Percentiles rank a stretch among this genome's conserved stretches.
Conservation (phyloP, 2,329 filamentous ascomycete species). For the Cladosporium sp. region DNA sequence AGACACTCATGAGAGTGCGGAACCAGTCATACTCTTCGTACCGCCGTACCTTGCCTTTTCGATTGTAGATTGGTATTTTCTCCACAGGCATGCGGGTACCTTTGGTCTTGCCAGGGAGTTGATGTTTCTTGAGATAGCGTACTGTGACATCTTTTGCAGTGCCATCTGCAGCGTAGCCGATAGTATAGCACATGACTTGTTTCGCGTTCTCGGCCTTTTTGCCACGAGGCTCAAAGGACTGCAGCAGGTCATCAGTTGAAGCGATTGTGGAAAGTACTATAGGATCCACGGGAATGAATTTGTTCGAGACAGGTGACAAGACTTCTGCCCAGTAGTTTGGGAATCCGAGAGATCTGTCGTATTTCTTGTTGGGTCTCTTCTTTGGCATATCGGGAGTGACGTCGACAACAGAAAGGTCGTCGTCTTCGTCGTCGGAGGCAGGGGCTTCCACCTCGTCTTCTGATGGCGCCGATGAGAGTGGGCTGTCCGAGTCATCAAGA, state of each 20-base stretch:
- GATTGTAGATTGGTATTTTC: slow-evolving; percentile 75
- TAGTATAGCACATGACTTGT: slow-evolving; percentile 84
- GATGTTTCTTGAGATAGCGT: slow-evolving; percentile 76
- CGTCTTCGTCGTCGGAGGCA: slow-evolving; percentile 36
- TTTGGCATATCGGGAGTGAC: slow-evolving; percentile 43
- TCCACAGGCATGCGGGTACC: slow-evolving; percentile 73
- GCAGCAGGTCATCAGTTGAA: slow-evolving; percentile 66
- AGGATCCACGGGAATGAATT: slow-evolving; percentile 74
- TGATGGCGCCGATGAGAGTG: slow-evolving; percentile 39
- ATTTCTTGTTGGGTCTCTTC: slow-evolving; percentile 46
- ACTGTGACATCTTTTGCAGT: slow-evolving; percentile 94
- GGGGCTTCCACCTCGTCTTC: slow-evolving; percentile 38
- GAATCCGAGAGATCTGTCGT: slow-evolving; percentile 73
- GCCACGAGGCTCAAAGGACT: slow-evolving; percentile 77
- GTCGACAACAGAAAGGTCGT: slow-evolving; percentile 58
- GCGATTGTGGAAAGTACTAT: slow-evolving; percentile 66
- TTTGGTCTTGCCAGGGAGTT: slow-evolving; percentile 85
- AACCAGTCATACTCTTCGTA: slow-evolving; percentile 88
- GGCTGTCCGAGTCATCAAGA: slow-evolving; percentile 47
- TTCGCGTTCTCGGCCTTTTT: slow-evolving; percentile 78
- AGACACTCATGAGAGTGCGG: slow-evolving; percentile 70
- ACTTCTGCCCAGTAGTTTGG: slow-evolving; percentile 94
- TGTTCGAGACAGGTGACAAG: slow-evolving; percentile 74
- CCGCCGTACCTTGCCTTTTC: slow-evolving; percentile 69
- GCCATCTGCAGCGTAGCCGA: slow-evolving; percentile 77